Base-by-base conservation (phyloP, 2,329 filamentous ascomycete genomes). In the Fusarium sororula region DNA sequence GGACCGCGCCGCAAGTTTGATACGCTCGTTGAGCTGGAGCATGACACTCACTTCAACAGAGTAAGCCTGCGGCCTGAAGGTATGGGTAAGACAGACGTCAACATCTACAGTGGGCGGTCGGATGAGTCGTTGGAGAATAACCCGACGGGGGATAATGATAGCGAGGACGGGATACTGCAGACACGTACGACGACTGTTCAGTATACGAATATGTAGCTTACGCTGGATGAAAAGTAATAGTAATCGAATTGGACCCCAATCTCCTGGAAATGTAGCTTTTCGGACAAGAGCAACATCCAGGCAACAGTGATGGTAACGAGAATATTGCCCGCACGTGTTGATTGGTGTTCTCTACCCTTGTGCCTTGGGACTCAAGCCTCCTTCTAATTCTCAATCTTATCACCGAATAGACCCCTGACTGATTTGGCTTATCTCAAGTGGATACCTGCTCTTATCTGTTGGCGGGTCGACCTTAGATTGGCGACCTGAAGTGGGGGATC, bases 141-240 rank as follows among this genome's bases (percentile, higher is more conserved):
- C 1, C 14, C 35, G 1, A 42, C 35, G 0, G 65, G 54, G 1
- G 65, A 68, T 22, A 60, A 60, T n/a, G 30, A 61, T 1, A 68
- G 65, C 7, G 65, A 68, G 28, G 65, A 68, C 6, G 63, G 65
- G 0, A 68, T 68, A 24, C 26, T 68, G 6, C 63, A 68, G 18
- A 68, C 65, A 0, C 54, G 65, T 3, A 68, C 53, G 2, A 68
- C 65, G 4, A 61, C 63, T 15, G 54, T 68, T 20, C 12, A 30
- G 35, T 68, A 67, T 13, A 26, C 41, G 8, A 39, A 50, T 20
- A 47, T 32, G 28, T 57, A 45, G n/a, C 10, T 17, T 18, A 54
- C 0, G n/a, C 22, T 26, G n/a, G 24, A 26, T 26, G 24, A 26
- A 37, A 35, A 26, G 7, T 28, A 54, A 54, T 54, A 38, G 2